Percentiles rank a stretch among this genome's conserved stretches.
phyloP scores from a whole-genome alignment of 176 grass and related monocot genomes.

The Avena insularis region DNA sequence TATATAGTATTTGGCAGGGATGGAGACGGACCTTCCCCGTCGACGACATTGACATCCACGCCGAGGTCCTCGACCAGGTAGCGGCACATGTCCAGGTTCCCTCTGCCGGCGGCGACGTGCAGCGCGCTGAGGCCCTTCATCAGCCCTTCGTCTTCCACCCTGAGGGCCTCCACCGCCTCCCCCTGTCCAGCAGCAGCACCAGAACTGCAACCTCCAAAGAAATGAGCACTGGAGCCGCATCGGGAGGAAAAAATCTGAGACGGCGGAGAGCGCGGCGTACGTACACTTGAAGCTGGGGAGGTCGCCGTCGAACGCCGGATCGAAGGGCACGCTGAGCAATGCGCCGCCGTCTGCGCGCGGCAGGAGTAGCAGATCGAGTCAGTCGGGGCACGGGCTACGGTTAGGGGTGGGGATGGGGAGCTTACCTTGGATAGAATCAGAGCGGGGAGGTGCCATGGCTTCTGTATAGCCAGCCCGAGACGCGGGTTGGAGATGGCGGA shows the following conservation, averaged over 20 bases:
- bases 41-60: slow-evolving; percentile 22
- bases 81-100: slow-evolving; percentile 16
- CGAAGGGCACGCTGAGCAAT: neutral
- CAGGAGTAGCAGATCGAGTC: neutral
- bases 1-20: neutral
- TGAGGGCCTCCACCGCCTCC: slow-evolving; percentile 10
- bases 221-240: neutral
- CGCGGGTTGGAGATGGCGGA: neutral
- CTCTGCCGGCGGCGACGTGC: neutral
- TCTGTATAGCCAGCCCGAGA: neutral
- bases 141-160: neutral
- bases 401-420: neutral
- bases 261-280: neutral
- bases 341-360: neutral
- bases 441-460: neutral
- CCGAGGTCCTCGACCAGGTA: slow-evolving; percentile 33
- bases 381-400: neutral
- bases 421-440: neutral
- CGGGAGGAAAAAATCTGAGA: too few species aligned
- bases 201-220: neutral
- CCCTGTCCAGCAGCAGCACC: slow-evolving; percentile 17
- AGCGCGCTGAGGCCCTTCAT: neutral
- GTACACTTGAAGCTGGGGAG: neutral
- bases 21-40: neutral
- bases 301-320: slow-evolving; percentile 27